Conservation (phyloP, 495 filamentous ascomycete genomes). For the Rostrohypoxylon terebratum region DNA sequence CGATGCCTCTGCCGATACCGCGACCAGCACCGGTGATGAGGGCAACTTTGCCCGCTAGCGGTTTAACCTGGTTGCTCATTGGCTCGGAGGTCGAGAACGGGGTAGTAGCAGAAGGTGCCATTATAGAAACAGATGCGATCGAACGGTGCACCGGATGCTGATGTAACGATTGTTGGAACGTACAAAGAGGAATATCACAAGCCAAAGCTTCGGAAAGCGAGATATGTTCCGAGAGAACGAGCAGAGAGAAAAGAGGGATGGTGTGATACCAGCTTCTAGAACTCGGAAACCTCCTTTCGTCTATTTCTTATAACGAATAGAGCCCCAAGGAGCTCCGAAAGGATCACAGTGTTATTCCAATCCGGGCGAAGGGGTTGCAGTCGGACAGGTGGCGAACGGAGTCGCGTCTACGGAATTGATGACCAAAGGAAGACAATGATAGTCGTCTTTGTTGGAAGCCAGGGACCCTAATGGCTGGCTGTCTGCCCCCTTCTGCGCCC, state of each 20-base stretch:
- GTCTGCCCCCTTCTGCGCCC: no score
- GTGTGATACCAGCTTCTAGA: not conserved
- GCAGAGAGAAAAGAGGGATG: not conserved
- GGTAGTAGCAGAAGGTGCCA: constrained; percentile 14
- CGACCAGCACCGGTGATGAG: constrained; percentile 75
- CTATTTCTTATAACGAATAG: constrained; percentile 31
- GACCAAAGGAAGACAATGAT: not conserved
- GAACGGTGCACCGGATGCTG: not conserved
- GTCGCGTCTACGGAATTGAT: constrained; percentile 11
- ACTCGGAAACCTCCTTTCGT: not conserved
- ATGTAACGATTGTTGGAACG: constrained; percentile 1
- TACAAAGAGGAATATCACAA: not conserved
- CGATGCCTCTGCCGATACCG: constrained; percentile 81
- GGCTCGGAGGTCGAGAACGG: constrained; percentile 24
- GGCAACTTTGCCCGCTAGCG: constrained; percentile 73
- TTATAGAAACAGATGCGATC: not conserved
- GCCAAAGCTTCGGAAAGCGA: constrained; percentile 1
- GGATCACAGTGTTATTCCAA: constrained; percentile 1
- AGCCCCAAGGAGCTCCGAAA: constrained; percentile 44
- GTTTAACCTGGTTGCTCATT: constrained; percentile 48
- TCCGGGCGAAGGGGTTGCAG: constrained; percentile 8
- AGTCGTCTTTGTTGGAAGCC: not conserved
- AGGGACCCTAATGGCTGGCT: not conserved
- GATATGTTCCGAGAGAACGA: not conserved
- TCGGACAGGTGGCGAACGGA: constrained; percentile 24